phyloP scores from a whole-genome alignment of 164 flowering plant species.

The Aristolochia fimbriata region DNA sequence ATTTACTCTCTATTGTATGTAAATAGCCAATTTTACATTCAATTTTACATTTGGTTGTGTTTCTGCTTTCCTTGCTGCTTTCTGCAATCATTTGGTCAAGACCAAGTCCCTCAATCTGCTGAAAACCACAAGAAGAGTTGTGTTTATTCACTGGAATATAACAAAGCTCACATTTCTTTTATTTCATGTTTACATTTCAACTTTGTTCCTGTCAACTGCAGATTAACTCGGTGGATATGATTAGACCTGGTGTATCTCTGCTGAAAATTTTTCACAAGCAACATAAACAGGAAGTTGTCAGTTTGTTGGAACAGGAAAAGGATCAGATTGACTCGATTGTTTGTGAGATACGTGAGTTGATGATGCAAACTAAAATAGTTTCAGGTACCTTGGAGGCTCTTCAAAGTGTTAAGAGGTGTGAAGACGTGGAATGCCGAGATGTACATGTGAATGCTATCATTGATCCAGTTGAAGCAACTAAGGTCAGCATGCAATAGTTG shows the following conservation, averaged over 20 bases:
- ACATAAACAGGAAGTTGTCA: slow-evolving; percentile 28
- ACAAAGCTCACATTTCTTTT: too few species aligned
- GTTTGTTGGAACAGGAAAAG: slow-evolving; percentile 49
- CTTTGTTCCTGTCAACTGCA: slow-evolving; percentile 17
- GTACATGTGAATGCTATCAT: slow-evolving; percentile 42
- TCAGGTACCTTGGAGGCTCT: slow-evolving; percentile 15
- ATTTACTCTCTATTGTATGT: too few species aligned
- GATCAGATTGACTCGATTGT: slow-evolving; percentile 28
- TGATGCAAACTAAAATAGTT: slow-evolving; percentile 19
- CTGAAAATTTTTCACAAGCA: slow-evolving; percentile 42
- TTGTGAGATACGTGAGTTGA: slow-evolving; percentile 30
- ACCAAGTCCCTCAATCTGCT: too few species aligned
- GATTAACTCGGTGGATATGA: slow-evolving; percentile 30
- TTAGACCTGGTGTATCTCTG: slow-evolving; percentile 30
- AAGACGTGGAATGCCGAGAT: slow-evolving; percentile 54
- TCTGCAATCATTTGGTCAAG: too few species aligned
- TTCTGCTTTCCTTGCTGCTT: too few species aligned
- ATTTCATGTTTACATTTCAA: too few species aligned
- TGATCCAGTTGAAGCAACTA: slow-evolving; percentile 11
- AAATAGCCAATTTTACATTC: too few species aligned
- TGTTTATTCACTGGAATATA: too few species aligned
- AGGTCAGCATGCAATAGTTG: slow-evolving; percentile 28
- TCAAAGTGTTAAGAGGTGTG: slow-evolving; percentile 19
- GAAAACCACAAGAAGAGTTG: too few species aligned
- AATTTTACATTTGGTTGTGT: too few species aligned